Evolutionary conservation across 345 rosid species (phyloP), one percentile per base, ranked within the genome.

Genomic region (Sisymbrium altissimum): DNA sequence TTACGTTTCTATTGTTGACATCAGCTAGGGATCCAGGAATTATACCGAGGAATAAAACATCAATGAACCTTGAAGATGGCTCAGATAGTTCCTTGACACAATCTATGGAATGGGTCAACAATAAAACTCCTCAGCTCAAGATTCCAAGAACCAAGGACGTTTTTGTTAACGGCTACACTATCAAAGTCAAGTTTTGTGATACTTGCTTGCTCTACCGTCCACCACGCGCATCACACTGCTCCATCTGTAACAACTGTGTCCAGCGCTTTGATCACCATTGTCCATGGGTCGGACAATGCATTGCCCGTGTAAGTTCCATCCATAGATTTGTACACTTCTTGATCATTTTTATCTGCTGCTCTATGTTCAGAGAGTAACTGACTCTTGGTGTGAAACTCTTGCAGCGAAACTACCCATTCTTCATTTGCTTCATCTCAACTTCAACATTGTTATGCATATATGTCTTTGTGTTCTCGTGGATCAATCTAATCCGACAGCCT

Each of bases 241-340:
- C 99, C 18, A 88, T 87, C 64, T 95, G 99, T 63, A 88, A 95
- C 70, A 95, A 92, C 79, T 95, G 99, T 45, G 96, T 95, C 48
- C 87, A 95, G 70, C 89, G 84, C 74, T 95, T 92, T 71, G 99
- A 95, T 64, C 99, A 95, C 60, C 99, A 95, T 76, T 95, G 99
- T 80, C 98, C 99, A 59, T 95, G 99, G 99, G 94, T 95, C 46
- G 98, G 99, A 57, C 99, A 95, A 40, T 95, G 99, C 79, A 87
- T 95, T 54, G 98, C 98, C 66, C 73, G 81, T 84, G 99, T 95
- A 88, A 83, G 64, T 50, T 19, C 15, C 3, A 1, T 23, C 5
- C 9, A 48, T 33, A 21, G 4, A 4, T 52, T 14, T 35, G 36
- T 30, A 67, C 27, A 53, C 59, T 36, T 46, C 38, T 70, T 46